These are phyloP conservation scores for Litsea cubeba DNA, from an alignment of 164 flowering plant genomes.

Conservation along the genomic window DNA sequence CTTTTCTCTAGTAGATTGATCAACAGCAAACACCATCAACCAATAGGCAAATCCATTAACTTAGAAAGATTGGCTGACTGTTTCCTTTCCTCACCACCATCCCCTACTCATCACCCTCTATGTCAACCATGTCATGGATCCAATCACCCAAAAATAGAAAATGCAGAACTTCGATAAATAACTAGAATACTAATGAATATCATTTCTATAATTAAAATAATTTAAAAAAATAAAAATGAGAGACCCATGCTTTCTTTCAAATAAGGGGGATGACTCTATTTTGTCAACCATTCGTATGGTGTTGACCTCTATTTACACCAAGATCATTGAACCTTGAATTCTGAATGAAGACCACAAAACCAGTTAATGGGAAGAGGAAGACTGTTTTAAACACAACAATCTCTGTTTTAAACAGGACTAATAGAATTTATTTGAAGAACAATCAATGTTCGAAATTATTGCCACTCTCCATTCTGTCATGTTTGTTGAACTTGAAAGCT, in stretches of 20 bases:
- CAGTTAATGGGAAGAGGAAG: not conserved
- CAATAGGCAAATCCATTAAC: constrained; percentile 90
- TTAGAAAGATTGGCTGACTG: constrained; percentile 77
- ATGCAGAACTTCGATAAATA: not conserved
- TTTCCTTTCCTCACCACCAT: constrained; percentile 77
- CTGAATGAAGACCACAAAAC: not conserved
- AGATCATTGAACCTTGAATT: constrained; percentile 3
- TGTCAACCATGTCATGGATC: constrained; percentile 2
- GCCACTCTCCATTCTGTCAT: too few species aligned
- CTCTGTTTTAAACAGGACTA: too few species aligned
- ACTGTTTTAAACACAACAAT: too few species aligned
- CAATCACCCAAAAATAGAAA: not conserved
- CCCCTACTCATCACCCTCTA: constrained; percentile 49
- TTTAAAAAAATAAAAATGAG: not conserved
- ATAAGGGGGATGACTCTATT: not conserved
- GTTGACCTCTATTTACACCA: not conserved
- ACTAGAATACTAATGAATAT: not conserved
- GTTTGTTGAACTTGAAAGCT: too few species aligned
- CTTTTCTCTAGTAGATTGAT: constrained; percentile 68
- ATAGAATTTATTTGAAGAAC: too few species aligned
- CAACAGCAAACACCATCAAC: constrained; percentile 91
- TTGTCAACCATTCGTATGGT: not conserved
- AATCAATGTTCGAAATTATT: too few species aligned
- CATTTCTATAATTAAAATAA: not conserved
- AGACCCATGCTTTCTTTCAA: constrained; percentile 7